Percentiles rank a stretch among this genome's conserved stretches.
phyloP scores from a whole-genome alignment of 2,329 filamentous ascomycete genomes.

The Penicillium freii region DNA sequence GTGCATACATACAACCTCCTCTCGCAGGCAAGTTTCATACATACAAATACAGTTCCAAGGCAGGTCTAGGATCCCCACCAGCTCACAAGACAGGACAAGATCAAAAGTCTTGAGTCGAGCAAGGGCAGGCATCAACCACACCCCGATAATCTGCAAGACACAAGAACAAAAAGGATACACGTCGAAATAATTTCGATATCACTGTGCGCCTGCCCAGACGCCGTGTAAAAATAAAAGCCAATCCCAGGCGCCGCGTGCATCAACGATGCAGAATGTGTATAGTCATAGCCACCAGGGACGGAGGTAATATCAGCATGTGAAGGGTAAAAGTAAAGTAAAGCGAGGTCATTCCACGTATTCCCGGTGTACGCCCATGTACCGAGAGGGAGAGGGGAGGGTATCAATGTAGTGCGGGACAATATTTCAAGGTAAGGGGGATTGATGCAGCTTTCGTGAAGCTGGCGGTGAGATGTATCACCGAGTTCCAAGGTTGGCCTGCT shows the following conservation, averaged over 20 bases:
- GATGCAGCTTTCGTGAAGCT: not conserved
- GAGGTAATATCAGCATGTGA: conserved; percentile 17
- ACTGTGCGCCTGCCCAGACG: conserved; percentile 10
- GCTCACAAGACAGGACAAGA: not conserved
- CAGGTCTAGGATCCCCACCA: not conserved
- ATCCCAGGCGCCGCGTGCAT: conserved; percentile 16
- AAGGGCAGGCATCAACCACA: not conserved
- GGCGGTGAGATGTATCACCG: not conserved
- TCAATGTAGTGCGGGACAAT: conserved; percentile 7
- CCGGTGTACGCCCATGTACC: not conserved
- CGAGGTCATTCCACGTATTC: conserved; percentile 15
- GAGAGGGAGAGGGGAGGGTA: not conserved
- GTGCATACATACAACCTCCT: conserved; percentile 10
- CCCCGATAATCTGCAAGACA: conserved; percentile 13
- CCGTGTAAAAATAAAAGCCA: conserved; percentile 10
- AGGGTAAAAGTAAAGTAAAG: conserved; percentile 5
- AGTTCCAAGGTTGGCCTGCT: not conserved
- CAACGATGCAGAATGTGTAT: conserved; percentile 11
- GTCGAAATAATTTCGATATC: not conserved
- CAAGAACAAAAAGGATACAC: conserved; percentile 4
- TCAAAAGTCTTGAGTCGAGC: not conserved
- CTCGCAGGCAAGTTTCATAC: conserved; percentile 12
- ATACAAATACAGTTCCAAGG: conserved; percentile 18
- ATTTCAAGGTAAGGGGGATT: conserved; percentile 1
- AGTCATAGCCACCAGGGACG: conserved; percentile 10